Evolutionary conservation across 139 green algal species (phyloP).

Genomic region (Tetraselmis chui): DNA sequence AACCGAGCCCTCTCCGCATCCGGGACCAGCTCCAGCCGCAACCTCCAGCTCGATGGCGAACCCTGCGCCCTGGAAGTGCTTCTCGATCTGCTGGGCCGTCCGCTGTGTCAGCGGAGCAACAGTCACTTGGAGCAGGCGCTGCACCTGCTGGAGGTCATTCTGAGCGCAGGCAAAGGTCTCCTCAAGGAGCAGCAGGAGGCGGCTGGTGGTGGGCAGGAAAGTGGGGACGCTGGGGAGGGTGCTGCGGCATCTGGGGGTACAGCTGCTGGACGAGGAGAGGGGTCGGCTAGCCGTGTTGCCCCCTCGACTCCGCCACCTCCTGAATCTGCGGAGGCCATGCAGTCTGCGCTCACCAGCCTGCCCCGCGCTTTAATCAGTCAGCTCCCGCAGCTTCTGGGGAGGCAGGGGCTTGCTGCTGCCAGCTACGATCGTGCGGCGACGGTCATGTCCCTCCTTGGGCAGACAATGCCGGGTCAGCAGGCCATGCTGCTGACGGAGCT

Average conservation of each 20-base stretch:
- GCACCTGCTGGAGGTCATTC: constrained; percentile 47
- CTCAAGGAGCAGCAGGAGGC: background rate
- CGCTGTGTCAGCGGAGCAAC: constrained; percentile 41
- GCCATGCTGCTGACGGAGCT: constrained; percentile 48
- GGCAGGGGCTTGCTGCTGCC: constrained; percentile 46
- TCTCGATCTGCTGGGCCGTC: constrained; percentile 44
- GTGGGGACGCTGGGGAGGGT: background rate
- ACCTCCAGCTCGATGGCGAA: background rate
- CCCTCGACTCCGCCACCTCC: too few relatives aligned
- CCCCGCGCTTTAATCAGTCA: constrained; percentile 19
- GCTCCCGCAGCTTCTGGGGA: constrained; percentile 23
- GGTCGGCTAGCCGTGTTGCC: background rate
- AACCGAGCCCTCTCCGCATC: background rate
- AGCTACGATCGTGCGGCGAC: constrained; percentile 39
- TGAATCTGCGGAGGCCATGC: background rate
- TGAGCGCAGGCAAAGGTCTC: constrained; percentile 18
- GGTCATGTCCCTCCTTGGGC: constrained; percentile 54
- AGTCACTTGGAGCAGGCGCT: constrained; percentile 51
- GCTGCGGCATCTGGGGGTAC: background rate
- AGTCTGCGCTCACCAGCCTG: constrained; percentile 6
- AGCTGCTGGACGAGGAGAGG: background rate
- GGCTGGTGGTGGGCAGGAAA: too few relatives aligned
- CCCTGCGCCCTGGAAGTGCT: constrained; percentile 57
- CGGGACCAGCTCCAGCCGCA: background rate
- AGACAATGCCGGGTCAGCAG: constrained; percentile 45